phyloP scores from a whole-genome alignment of 2,329 filamentous ascomycete genomes.

The Paracoccidioides brasiliensis region DNA sequence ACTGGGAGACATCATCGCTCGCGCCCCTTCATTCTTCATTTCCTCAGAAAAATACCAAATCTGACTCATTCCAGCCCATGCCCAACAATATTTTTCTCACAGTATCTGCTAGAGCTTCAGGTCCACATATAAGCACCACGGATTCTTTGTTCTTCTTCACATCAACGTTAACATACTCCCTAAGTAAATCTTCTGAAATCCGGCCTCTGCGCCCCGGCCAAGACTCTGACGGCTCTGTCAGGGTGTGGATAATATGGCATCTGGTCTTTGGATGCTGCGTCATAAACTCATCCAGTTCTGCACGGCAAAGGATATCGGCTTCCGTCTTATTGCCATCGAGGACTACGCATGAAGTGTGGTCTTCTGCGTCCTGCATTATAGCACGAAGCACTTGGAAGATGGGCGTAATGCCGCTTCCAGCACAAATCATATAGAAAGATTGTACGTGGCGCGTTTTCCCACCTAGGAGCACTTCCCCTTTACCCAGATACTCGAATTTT shows the following conservation, averaged over 20 bases:
- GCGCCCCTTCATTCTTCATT: background rate
- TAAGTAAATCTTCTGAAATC: conserved; percentile 50
- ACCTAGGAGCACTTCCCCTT: conserved; percentile 50
- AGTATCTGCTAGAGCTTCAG: conserved; percentile 58
- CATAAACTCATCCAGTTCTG: conserved; percentile 55
- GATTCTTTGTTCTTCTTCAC: conserved; percentile 38
- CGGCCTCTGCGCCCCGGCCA: conserved; percentile 60
- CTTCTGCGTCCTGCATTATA: conserved; percentile 50
- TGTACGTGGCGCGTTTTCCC: conserved; percentile 45
- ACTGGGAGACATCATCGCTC: too few species aligned
- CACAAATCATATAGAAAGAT: conserved; percentile 75
- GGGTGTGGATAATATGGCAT: conserved; percentile 54
- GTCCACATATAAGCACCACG: conserved; percentile 69
- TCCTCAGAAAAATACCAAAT: conserved; percentile 60
- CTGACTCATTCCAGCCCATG: conserved; percentile 58
- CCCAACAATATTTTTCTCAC: conserved; percentile 44
- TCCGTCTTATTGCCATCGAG: conserved; percentile 65
- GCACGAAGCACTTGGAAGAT: conserved; percentile 73
- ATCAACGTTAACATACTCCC: conserved; percentile 39
- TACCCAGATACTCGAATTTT: conserved; percentile 65
- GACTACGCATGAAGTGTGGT: conserved; percentile 56
- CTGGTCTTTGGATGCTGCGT: conserved; percentile 37
- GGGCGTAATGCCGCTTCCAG: conserved; percentile 81
- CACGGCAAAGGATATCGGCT: conserved; percentile 69
- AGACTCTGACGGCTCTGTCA: conserved; percentile 48